Percentiles rank a stretch among this genome's conserved stretches.
These are phyloP conservation scores for Leccinum pachyderme DNA, from an alignment of 1,284 basidiomycete genomes.

Conservation along the genomic window DNA sequence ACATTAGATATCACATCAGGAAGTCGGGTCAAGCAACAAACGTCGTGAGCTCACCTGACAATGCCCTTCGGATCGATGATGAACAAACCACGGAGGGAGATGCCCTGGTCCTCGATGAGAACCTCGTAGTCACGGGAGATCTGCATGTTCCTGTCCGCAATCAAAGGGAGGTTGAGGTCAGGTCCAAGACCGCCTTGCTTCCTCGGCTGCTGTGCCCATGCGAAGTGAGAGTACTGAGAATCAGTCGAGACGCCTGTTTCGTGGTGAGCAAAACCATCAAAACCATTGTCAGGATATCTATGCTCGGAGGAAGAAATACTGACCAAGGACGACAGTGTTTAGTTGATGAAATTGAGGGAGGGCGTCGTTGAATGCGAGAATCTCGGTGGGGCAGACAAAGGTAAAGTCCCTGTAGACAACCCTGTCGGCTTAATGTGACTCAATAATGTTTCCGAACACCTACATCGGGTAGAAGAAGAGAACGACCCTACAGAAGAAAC, in stretches of 20 bases:
- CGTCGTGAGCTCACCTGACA: slow-evolving; percentile 50
- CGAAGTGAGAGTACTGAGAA: slow-evolving; percentile 85
- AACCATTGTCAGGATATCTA: neutral
- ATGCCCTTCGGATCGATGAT: slow-evolving; percentile 87
- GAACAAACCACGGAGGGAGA: slow-evolving; percentile 85
- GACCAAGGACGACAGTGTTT: slow-evolving; percentile 75
- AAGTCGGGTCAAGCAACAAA: neutral
- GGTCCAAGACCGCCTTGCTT: slow-evolving; percentile 87
- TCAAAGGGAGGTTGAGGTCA: slow-evolving; percentile 75
- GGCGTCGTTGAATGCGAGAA: slow-evolving; percentile 88
- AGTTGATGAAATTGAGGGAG: slow-evolving; percentile 71
- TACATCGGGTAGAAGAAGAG: slow-evolving; percentile 83
- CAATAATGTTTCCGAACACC: slow-evolving; percentile 27
- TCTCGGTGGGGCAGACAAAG: slow-evolving; percentile 91
- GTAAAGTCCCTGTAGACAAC: slow-evolving; percentile 62
- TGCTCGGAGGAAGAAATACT: slow-evolving; percentile 13
- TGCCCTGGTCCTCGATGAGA: slow-evolving; percentile 80
- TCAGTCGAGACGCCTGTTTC: slow-evolving; percentile 74
- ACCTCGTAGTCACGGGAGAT: slow-evolving; percentile 81
- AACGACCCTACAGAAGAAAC: slow-evolving; percentile 54
- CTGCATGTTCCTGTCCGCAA: slow-evolving; percentile 69
- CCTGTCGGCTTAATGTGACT: neutral
- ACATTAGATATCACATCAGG: neutral
- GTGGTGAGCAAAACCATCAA: neutral
- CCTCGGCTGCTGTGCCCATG: slow-evolving; percentile 79